Evolutionary conservation across 805 yeast species (phyloP), one percentile per base, ranked within the genome.

Genomic region (Blastobotrys attinorum): DNA sequence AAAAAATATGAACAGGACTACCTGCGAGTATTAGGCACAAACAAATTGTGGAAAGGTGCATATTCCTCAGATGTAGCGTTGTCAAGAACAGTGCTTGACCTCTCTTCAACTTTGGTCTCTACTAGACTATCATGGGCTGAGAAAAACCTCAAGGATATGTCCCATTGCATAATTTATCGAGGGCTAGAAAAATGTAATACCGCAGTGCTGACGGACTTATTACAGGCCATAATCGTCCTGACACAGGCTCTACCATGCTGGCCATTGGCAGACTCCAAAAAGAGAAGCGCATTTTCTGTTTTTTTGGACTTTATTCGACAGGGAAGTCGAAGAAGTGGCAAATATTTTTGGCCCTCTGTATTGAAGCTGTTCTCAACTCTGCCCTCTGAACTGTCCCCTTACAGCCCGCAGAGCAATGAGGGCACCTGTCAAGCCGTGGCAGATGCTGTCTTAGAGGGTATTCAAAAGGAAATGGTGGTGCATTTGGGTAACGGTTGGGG

Each of bases 1-100:
- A 32, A 44, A 7, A 46, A 46, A 17, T 17, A 31, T 23, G 41
- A 39, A 20, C 45, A 48, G 17, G 36, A 56, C 1, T 55, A 62
- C 23, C 49, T 49, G n/a, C 58, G 60, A 1, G 59, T 77, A n/a
- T 51, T 77, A 4, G 44, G 52, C 1, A 58, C 65, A 15, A 75
- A 71, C n/a, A 56, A 60, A 21, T 50, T 77, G 15, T 73, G 77
- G 72, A 70, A 71, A 22, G 58, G 71, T 4, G 64, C 61, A 35
- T 57, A 61, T 20, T 51, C 67, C 2, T 59, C 62, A 20, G 72
- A 70, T 52, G 58, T 70, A 18, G 63, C 63, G 38, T 56, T 76
- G 25, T 71, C 69, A 44, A 71, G 68, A 43, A 47, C 73, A 0
- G 52, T 71, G 2, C 59, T 75, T 23, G 58, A 60, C 5, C 53